Conservation (phyloP, 345 rosid genomes). For the Rhodamnia rubescens region DNA sequence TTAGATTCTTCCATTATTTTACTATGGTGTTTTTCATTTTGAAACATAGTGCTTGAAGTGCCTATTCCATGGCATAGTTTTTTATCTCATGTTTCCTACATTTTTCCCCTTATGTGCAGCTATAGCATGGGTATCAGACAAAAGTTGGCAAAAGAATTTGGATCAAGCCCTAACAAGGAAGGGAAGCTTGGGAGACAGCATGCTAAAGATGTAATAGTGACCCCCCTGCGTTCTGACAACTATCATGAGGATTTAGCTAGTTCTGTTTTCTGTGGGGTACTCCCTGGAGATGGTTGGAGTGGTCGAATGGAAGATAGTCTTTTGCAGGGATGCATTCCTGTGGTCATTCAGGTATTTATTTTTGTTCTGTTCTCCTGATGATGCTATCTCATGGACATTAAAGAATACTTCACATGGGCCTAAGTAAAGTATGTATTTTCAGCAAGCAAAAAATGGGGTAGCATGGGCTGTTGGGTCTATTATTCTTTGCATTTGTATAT, state of each 20-base stretch:
- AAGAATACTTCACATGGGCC: background rate
- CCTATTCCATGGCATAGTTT: background rate
- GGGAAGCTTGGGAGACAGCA: constrained; percentile 92
- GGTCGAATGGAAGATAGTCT: constrained; percentile 98
- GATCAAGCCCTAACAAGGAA: constrained; percentile 83
- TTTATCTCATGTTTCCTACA: background rate
- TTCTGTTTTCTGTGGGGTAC: constrained; percentile 83
- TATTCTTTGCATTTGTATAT: background rate
- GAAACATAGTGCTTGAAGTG: background rate
- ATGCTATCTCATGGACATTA: background rate
- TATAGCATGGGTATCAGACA: constrained; percentile 98
- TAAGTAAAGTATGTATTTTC: background rate
- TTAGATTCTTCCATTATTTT: background rate
- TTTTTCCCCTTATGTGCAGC: constrained; percentile 27
- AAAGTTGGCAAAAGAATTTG: constrained; percentile 83
- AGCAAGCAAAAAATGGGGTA: background rate
- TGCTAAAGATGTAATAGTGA: constrained; percentile 64
- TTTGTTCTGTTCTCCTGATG: background rate
- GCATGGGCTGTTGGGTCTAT: background rate
- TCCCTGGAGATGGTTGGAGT: constrained; percentile 99
- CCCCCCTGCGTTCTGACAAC: constrained; percentile 44
- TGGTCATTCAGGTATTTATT: constrained; percentile 72
- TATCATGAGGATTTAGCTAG: constrained; percentile 66
- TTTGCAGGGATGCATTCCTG: constrained; percentile 96
- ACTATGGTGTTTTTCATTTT: background rate